Base-by-base conservation (phyloP, 192 early-diverging fungal species). In the Obelidium mucronatum region DNA sequence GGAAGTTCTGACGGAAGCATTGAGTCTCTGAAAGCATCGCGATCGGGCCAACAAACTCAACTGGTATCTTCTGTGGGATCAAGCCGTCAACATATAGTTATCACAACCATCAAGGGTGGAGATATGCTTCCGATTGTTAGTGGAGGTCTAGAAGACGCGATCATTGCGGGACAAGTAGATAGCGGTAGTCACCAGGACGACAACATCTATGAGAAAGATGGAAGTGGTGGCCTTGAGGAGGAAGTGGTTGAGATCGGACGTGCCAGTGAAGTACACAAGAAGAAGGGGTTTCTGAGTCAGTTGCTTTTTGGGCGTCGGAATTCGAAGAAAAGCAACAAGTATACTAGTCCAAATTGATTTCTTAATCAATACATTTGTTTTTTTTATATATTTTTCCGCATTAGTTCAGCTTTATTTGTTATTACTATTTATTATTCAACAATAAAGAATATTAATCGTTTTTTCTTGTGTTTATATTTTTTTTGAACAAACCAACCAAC, bases 21-120 rank as follows among this genome's bases (percentile, higher is more conserved):
- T n/a, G n/a, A n/a, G n/a, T n/a, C n/a, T n/a, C n/a, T 60, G 58
- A 60, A 60, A 60, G 58, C 24, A 31, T 60, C 26, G 24, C 58
- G 15, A 19, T 8, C 15, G 58, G 24, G 26, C 8, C 58, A 19
- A 6, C 8, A 60, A 13, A 60, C 58, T 13, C n/a, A n/a, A 48
- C 11, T 60, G 13, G 58, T 60, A 13, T 33, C 26, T 6, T 19
- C 15, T 60, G 58, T 60, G 24, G 58, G 58, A 13, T 26, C 26
- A 60, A 60, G 58, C 24, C 24, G 58, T 33, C 24, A 34, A 6
- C 58, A 60, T 60, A 19, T 60, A 13, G 33, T 60, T 19, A 24
- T 60, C 13, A 60, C 58, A 34, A 60, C 58, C 6, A 34, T 6
- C 0, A 24, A 13, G 8, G 58, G 58, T 33, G 58, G 58, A 60